phyloP scores from a whole-genome alignment of 108 stramenopile genomes.

The Cyclotella cryptica region DNA sequence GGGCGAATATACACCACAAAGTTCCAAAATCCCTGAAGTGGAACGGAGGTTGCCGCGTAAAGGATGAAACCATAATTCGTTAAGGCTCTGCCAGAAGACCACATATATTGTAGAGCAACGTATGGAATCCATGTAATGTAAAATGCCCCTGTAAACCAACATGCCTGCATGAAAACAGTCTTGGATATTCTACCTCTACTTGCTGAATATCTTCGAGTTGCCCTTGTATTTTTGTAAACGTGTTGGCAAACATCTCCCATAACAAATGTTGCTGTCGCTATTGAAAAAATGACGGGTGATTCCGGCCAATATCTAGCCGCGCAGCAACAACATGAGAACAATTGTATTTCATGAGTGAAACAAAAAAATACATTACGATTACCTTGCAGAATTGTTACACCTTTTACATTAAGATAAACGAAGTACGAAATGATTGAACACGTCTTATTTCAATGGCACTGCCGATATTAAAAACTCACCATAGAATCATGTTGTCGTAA shows the following conservation, averaged over 20 bases:
- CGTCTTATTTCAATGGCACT: not conserved
- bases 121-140: constrained; percentile 21
- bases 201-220: not conserved
- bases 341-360: no score
- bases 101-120: constrained; percentile 17
- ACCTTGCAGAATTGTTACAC: no score
- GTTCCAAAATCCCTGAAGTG: constrained; percentile 33
- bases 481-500: constrained; percentile 22
- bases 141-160: constrained; percentile 17
- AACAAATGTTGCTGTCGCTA: not conserved
- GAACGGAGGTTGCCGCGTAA: constrained; percentile 2
- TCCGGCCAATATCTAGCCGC: constrained; percentile 7
- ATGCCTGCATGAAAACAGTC: constrained; percentile 11
- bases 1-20: constrained; percentile 11
- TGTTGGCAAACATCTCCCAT: not conserved
- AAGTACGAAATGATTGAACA: not conserved
- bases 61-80: constrained; percentile 10
- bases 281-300: not conserved
- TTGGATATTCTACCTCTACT: not conserved
- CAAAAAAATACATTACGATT: no score
- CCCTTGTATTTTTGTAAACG: not conserved
- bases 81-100: constrained; percentile 31
- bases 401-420: not conserved
- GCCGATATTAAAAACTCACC: not conserved
- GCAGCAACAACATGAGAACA: no score